Evolutionary conservation across 192 early-diverging fungal genomes (phyloP).

Genomic region (Backusella morwellensis): DNA sequence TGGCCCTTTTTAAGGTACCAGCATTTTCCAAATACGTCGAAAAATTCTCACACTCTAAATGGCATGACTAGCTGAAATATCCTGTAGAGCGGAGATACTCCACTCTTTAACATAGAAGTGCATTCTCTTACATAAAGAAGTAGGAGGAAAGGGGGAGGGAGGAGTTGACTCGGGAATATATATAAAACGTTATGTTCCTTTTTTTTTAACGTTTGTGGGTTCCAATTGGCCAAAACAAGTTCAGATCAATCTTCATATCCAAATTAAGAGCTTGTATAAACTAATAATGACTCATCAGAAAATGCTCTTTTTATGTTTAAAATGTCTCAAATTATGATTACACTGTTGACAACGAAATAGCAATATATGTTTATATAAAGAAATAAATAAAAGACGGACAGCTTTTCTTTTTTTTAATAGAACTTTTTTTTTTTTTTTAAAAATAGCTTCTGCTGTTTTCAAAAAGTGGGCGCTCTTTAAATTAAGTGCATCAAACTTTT

Average conservation of each 20-base stretch:
- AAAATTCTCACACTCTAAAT: constrained; percentile 3
- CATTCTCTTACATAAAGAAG: neutral
- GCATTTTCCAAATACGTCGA: neutral
- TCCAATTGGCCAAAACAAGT: neutral
- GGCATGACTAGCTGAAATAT: neutral
- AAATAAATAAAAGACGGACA: neutral
- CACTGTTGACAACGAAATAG: neutral
- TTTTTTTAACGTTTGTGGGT: neutral
- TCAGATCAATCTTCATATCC: neutral
- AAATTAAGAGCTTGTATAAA: neutral
- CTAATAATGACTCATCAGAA: neutral
- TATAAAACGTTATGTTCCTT: too few species aligned
- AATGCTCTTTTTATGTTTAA: neutral
- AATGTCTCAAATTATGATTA: neutral
- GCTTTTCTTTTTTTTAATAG: neutral
- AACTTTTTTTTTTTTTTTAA: neutral
- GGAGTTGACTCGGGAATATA: neutral
- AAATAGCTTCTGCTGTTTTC: neutral
- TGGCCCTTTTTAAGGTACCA: neutral
- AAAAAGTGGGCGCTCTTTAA: neutral
- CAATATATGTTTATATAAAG: neutral
- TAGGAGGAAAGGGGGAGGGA: neutral
- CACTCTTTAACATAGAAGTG: neutral
- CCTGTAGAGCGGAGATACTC: neutral
- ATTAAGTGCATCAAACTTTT: neutral